Evolutionary conservation across 192 early-diverging fungal species (phyloP), one percentile per base, ranked within the genome.

Genomic region (Phlyctochytrium arcticum): DNA sequence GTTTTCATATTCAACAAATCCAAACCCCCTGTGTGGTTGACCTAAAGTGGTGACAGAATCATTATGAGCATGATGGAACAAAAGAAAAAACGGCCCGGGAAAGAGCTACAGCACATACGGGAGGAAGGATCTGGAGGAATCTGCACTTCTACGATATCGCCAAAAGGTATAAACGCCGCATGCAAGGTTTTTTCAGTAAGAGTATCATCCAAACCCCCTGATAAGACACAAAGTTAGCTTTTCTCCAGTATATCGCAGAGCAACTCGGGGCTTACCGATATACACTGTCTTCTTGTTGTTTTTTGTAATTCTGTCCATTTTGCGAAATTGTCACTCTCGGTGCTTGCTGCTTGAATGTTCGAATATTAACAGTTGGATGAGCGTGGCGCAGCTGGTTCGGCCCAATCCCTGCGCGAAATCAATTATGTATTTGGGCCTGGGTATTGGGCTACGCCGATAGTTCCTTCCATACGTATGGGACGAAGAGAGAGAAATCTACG

Each of bases 111-210:
- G n/a, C n/a, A 65, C 74, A 61, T 83, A 88, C 87, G 79, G n/a
- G 89, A 87, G 27, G 82, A 79, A 10, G 86, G 82, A 75, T 96
- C 92, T 8, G 82, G 77, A 3, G 95, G 93, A 39, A 99, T 78
- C 42, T 92, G 88, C 19, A 98, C 83, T 49, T 87, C 83, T 10
- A 90, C 82, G 62, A 99, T 90, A 39, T 98, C 94, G 53, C 96
- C 96, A 81, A 99, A 99, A 0, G 96, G 93, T 36, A 98, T 80
- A 72, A 99, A 98, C 0, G 93, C 92, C 0, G 92, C 85, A 33
- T 90, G 86, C 9, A 99, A 77, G 0, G 87, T 84, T 48, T 89
- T 68, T 21, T 90, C 85, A 5, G 86, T 88, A 15, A 95, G 90
- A 58, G 90, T 76, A 36, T 86, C 73, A 35, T 91, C 90, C 27